Base-by-base conservation (phyloP, 2,329 filamentous ascomycete genomes). In the Penicillium crustosum region DNA sequence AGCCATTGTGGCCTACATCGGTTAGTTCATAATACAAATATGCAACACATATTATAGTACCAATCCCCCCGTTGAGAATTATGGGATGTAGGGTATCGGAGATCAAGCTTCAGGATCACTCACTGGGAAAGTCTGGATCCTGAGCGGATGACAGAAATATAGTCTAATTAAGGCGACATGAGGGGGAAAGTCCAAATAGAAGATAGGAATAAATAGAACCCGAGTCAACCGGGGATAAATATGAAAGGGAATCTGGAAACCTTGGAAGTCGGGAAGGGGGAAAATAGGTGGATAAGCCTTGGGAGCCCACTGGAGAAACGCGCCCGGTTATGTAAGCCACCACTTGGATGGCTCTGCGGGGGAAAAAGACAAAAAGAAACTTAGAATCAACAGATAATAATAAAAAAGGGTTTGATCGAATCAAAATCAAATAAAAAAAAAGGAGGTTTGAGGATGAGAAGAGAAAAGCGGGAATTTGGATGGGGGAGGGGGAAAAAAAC, bases 1-100 rank as follows among this genome's bases (percentile, higher is more conserved):
- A 75, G 77, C 73, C 78, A 81, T 81, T 66, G 66, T 77, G 72
- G 70, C 72, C 72, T 74, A 57, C 44, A 52, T 54, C 29, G 35
- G 58, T 70, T 54, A 64, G 64, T 66, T 53, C 19, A 15, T 9
- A 21, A 8, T 17, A 41, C 49, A 8, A 33, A 23, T 29, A 19
- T 19, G 6, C 7, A 29, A 13, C 13, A 31, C 19, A 35, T n/a
- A 12, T 25, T 35, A 38, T 25, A 15, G 31, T 21, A 49, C 33
- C 21, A 38, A 9, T 17, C 27, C 23, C 23, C 31, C 21, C 2
- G 23, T 3, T 48, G 21, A 15, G 10, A 19, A 19, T 27, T 49
- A 35, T 49, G 19, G n/a, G 27, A 47, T 47, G 44, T 48, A 48
- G 19, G 12, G 43, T 45, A 15, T 25, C 23, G 15, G 15, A 25